These are phyloP conservation scores for Alternaria burnsii DNA, from an alignment of 2,329 filamentous ascomycete genomes.

Conservation along the genomic window DNA sequence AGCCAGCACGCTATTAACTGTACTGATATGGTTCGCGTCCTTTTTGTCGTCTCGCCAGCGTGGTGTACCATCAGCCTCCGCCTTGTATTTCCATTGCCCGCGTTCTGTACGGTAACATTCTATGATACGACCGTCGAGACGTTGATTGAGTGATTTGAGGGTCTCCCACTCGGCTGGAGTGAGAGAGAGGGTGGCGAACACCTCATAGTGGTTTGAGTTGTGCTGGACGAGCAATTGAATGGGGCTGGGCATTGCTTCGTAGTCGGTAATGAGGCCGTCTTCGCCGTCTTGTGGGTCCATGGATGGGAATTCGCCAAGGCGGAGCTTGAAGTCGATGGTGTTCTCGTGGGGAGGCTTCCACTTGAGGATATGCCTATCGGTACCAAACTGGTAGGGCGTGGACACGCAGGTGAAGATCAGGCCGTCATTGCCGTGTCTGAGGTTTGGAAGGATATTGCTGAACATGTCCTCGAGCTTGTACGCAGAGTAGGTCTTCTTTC, in stretches of 20 bases:
- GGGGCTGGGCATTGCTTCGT: slow-evolving; percentile 74
- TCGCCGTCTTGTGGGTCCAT: slow-evolving; percentile 74
- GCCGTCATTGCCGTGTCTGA: slow-evolving; percentile 94
- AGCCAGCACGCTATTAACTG: slow-evolving; percentile 84
- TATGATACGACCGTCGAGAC: slow-evolving; percentile 85
- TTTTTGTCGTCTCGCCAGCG: slow-evolving; percentile 92
- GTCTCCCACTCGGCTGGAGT: slow-evolving; percentile 82
- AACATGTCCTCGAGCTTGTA: slow-evolving; percentile 86
- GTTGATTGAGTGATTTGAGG: slow-evolving; percentile 76
- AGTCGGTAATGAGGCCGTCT: slow-evolving; percentile 75
- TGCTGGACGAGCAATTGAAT: slow-evolving; percentile 76
- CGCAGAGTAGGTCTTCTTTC: slow-evolving; percentile 88
- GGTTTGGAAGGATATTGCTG: slow-evolving; percentile 78
- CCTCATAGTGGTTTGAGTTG: slow-evolving; percentile 70
- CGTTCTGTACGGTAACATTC: slow-evolving; percentile 85
- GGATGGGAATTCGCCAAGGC: slow-evolving; percentile 74
- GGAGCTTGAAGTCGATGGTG: slow-evolving; percentile 88
- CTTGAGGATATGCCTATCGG: slow-evolving; percentile 92
- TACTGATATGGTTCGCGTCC: slow-evolving; percentile 87
- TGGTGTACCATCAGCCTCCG: slow-evolving; percentile 62
- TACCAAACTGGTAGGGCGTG: slow-evolving; percentile 86
- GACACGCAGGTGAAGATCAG: slow-evolving; percentile 96
- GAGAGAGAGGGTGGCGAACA: slow-evolving; percentile 72
- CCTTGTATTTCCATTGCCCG: slow-evolving; percentile 78
- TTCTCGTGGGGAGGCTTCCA: slow-evolving; percentile 98